A percentile compares a stretch with the other conserved stretches of the same genome.
phyloP scores from a whole-genome alignment of 2,329 filamentous ascomycete genomes.

The Colletotrichum sp. region DNA sequence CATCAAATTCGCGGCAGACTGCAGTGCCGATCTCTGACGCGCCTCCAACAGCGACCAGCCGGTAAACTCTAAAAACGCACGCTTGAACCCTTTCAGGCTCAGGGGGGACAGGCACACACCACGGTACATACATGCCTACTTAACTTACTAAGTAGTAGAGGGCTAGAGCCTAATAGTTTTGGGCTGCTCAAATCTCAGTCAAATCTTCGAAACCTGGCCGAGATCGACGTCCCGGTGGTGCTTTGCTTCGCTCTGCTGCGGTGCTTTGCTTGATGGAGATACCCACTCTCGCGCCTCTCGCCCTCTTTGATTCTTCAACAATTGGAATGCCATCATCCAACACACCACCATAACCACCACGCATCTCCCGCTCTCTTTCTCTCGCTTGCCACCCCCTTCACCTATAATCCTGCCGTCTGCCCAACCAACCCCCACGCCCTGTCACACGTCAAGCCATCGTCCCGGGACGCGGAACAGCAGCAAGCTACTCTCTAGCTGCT shows the following conservation, averaged over 20 bases:
- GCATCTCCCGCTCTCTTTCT: neutral
- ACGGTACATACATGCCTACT: neutral
- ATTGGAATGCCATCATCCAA: neutral
- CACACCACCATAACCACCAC: neutral
- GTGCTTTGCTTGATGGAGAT: neutral
- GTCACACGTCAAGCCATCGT: neutral
- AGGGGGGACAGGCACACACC: neutral
- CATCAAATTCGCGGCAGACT: neutral
- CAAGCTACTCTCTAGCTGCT: neutral
- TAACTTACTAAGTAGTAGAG: neutral
- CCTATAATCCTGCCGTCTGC: neutral
- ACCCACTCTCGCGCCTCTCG: neutral
- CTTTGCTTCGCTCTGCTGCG: neutral
- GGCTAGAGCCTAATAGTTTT: conserved; percentile 3
- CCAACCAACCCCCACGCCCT: conserved; percentile 1
- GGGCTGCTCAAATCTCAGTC: neutral
- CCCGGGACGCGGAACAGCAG: neutral
- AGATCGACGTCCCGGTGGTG: neutral
- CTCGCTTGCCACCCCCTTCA: neutral
- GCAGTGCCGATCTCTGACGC: conserved; percentile 10
- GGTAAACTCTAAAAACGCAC: conserved; percentile 19
- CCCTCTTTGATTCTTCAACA: neutral
- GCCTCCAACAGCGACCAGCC: neutral
- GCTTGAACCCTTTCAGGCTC: conserved; percentile 16
- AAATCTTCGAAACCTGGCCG: neutral